Evolutionary conservation across 2,329 filamentous ascomycete genomes (phyloP), one percentile per base, ranked within the genome.

Genomic region (Trichophyton rubrum): DNA sequence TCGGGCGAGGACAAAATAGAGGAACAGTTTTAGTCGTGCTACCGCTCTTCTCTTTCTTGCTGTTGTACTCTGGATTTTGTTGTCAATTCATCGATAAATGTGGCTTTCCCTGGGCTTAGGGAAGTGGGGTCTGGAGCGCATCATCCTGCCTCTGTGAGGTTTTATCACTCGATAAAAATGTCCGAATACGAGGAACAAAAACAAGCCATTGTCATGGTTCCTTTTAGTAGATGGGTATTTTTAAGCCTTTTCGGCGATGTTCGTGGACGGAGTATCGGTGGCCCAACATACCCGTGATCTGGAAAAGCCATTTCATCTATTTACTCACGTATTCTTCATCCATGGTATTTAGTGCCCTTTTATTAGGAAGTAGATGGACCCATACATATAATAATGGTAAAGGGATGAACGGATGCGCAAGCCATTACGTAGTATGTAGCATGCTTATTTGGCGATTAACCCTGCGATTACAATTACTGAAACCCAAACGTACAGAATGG

Each of bases 141-240:
- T 55, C 51, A 35, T 35, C 13, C 51, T 35, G 9, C 15, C 40
- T 43, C 40, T 55, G 49, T n/a, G 49, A n/a, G 30, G 33, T 55
- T 35, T 55, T 55, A 55, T 55, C 20, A 35, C 49, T 55, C 49
- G 49, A 55, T 33, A 27, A 55, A 55, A 55, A 55, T 55, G 49
- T 55, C 49, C 49, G 49, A 55, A 55, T 27, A 55, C 49, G 49
- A 55, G 49, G 49, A 17, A 35, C 33, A 55, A 55, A 15, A 35
- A 55, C 30, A 55, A 55, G 49, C 49, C 49, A 55, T 55, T 20
- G 20, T 49, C 49, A 55, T 35, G 49, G 49, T 55, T 55, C 20
- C 49, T 55, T 35, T 55, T 55, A 13, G n/a, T 20, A 0, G 15
- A 27, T 35, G 22, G 27, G 27, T 30, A 13, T 17, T 53, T 17